Conservation (phyloP, 129 eudicot species). For the Tanacetum coccineum region DNA sequence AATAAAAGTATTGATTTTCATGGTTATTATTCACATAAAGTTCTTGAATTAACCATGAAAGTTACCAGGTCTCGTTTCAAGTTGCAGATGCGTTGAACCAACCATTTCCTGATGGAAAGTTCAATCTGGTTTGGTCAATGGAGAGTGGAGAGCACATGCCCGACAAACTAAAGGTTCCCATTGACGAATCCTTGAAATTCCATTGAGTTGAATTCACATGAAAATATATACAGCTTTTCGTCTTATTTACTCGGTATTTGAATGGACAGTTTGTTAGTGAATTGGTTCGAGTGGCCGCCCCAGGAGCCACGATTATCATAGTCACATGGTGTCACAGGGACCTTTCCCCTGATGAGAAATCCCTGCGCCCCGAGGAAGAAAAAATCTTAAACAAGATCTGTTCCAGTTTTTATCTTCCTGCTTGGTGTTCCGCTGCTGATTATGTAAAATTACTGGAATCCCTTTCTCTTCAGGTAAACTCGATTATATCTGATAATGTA, state of each 20-base stretch:
- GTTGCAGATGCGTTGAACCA: conserved; percentile 91
- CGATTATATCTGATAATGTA: not conserved
- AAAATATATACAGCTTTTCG: not conserved
- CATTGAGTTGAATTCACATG: not conserved
- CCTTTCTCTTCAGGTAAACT: conserved; percentile 67
- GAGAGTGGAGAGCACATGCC: conserved; percentile 99
- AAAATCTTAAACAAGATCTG: conserved; percentile 62
- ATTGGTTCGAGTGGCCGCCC: conserved; percentile 92
- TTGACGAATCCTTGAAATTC: not conserved
- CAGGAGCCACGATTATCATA: conserved; percentile 79
- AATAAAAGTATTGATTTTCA: not conserved
- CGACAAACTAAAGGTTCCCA: conserved; percentile 65
- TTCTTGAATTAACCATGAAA: conserved; percentile 23
- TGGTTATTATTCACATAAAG: not conserved
- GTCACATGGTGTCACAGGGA: conserved; percentile 97
- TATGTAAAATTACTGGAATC: conserved; percentile 67
- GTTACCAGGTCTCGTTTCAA: conserved; percentile 73
- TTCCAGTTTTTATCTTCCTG: conserved; percentile 74
- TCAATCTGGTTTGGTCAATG: conserved; percentile 94
- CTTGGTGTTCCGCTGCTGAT: conserved; percentile 91
- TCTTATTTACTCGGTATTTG: not conserved
- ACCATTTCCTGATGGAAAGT: conserved; percentile 84
- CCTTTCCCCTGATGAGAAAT: conserved; percentile 64
- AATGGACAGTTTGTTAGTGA: conserved; percentile 73
- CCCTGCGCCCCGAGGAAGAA: conserved; percentile 64